Conservation (phyloP, 768 basidiomycete species). For the Lactifluus subvellereus region DNA sequence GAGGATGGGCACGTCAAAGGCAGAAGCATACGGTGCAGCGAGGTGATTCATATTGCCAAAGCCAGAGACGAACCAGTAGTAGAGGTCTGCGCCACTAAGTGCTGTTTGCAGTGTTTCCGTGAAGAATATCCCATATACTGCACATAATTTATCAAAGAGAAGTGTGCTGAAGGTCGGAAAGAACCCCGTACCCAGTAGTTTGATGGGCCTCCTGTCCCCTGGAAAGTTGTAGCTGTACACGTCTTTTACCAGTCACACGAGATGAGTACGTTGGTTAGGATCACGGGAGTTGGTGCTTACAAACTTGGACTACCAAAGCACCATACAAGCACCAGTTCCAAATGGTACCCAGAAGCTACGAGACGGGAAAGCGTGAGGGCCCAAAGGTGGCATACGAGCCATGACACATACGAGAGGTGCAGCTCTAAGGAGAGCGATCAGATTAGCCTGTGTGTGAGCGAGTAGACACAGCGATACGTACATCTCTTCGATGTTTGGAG, state of each 20-base stretch:
- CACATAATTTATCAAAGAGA: background rate
- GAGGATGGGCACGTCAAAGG: too few relatives aligned
- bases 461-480: background rate
- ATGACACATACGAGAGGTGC: constrained; percentile 3
- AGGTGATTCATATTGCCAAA: too few relatives aligned
- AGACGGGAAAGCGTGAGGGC: background rate
- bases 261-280: background rate
- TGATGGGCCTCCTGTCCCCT: background rate
- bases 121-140: constrained; percentile 28
- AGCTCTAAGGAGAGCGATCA: background rate
- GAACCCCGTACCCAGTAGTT: constrained; percentile 2
- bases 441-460: too few relatives aligned
- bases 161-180: background rate
- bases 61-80: constrained; percentile 30
- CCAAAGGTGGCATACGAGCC: background rate
- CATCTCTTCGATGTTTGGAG: background rate
- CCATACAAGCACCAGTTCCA: constrained; percentile 30
- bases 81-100: constrained; percentile 28
- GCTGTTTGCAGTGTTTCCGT: constrained; percentile 27
- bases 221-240: constrained; percentile 19
- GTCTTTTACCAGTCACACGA: background rate
- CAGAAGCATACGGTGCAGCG: too few relatives aligned
- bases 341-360: constrained; percentile 10
- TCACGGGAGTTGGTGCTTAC: constrained; percentile 19
- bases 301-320: constrained; percentile 29